Evolutionary conservation across 495 filamentous ascomycete genomes (phyloP).

Genomic region (Penicillium flavigenum): DNA sequence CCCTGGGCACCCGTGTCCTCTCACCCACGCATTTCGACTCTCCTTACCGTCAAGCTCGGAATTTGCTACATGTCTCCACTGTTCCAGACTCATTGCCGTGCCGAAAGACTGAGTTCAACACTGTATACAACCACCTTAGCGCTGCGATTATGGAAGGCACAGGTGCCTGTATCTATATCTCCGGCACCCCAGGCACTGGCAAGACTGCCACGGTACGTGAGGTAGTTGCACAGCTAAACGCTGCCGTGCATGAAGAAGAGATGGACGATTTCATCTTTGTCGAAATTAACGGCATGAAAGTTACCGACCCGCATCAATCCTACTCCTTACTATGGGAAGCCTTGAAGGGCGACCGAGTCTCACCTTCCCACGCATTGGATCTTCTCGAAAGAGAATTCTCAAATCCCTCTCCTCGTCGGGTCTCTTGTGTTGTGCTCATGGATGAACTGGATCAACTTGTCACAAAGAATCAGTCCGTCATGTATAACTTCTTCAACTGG

Average conservation of each 20-base stretch:
- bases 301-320: constrained; percentile 95
- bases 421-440: constrained; percentile 98
- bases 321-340: constrained; percentile 97
- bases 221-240: constrained; percentile 85
- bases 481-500: constrained; percentile 99
- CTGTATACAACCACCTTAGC: constrained; percentile 90
- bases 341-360: constrained; percentile 87
- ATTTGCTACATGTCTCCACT: constrained; percentile 85
- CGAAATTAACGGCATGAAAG: constrained; percentile 99
- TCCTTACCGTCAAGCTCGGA: constrained; percentile 88
- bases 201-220: constrained; percentile 98
- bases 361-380: constrained; percentile 85
- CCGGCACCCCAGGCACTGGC: constrained; percentile 97
- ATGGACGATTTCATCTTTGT: constrained; percentile 99
- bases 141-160: constrained; percentile 91
- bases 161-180: constrained; percentile 97
- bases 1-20: constrained; percentile 81
- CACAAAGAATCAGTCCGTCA: constrained; percentile 95
- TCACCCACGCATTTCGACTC: constrained; percentile 74
- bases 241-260: constrained; percentile 81
- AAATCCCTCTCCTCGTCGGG: constrained; percentile 80
- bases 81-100: constrained; percentile 89
- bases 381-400: constrained; percentile 90
- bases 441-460: constrained; percentile 98
- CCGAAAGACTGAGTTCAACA: constrained; percentile 84